Evolutionary conservation across 2,329 filamentous ascomycete genomes (phyloP).

Genomic region (Fusarium graminum): DNA sequence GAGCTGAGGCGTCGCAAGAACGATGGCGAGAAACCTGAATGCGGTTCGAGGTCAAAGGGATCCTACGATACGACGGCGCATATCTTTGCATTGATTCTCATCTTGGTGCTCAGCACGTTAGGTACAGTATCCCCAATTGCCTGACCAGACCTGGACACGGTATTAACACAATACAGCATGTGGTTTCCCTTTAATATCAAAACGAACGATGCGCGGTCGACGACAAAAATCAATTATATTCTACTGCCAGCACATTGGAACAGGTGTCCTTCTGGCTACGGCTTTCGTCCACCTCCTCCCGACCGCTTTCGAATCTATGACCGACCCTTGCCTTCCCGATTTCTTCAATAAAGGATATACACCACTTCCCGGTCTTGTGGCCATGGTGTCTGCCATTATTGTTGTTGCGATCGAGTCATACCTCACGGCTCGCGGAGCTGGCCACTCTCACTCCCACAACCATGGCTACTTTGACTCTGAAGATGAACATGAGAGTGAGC

Average conservation of each 20-base stretch:
- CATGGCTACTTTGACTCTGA: slow-evolving; percentile 64
- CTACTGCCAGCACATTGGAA: slow-evolving; percentile 80
- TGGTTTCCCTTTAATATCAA: slow-evolving; percentile 74
- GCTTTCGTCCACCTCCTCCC: slow-evolving; percentile 84
- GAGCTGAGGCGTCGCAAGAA: slow-evolving; percentile 65
- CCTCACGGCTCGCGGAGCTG: slow-evolving; percentile 78
- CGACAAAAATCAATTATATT: slow-evolving; percentile 73
- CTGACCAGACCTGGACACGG: background rate
- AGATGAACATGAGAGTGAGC: slow-evolving; percentile 54
- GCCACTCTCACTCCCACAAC: slow-evolving; percentile 70
- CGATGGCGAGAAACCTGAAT: slow-evolving; percentile 60
- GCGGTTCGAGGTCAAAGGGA: slow-evolving; percentile 65
- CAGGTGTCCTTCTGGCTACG: slow-evolving; percentile 86
- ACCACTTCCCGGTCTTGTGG: slow-evolving; percentile 83
- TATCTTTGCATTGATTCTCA: slow-evolving; percentile 75
- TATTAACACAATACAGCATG: slow-evolving; percentile 62
- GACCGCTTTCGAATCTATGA: slow-evolving; percentile 75
- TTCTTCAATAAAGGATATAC: slow-evolving; percentile 85
- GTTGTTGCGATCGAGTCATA: slow-evolving; percentile 92
- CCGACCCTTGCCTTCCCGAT: slow-evolving; percentile 78
- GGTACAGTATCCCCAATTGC: slow-evolving; percentile 56
- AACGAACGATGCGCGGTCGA: slow-evolving; percentile 67
- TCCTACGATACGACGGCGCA: slow-evolving; percentile 76
- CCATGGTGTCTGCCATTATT: slow-evolving; percentile 83
- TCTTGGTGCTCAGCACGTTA: slow-evolving; percentile 71